Base-by-base conservation (phyloP, 2,329 filamentous ascomycete genomes). In the Fusarium tanahbumbuense region DNA sequence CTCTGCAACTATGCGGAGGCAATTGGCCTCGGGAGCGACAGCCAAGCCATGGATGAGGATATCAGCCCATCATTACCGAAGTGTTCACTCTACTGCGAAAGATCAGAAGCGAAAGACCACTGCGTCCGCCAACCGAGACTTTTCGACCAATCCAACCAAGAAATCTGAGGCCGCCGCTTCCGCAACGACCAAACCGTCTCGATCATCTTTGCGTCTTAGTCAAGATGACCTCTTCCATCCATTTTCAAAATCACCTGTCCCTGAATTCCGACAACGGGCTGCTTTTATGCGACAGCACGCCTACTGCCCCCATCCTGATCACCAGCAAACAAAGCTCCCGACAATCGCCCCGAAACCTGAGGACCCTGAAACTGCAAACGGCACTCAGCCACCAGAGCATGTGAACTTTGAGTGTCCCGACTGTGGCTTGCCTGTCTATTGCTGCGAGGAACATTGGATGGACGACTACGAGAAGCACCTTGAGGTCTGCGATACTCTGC, bases 371-470 rank as follows among this genome's bases (percentile, higher is more conserved):
- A 80, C 82, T 20, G 77, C 81, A 20, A 86, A 83, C 13, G 89
- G 87, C 48, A 78, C 81, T 41, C 81, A 89, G 66, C 86, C 93
- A 12, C 92, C 95, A 0, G 90, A 91, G 18, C 93, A 97, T 80
- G 93, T 98, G 55, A 86, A 92, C 73, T 98, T 97, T 77, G 96
- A 98, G 80, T 99, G 96, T 76, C 94, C 96, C 1, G 95, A 99
- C 79, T 99, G 96, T 75, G 96, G 96, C 16, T 88, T 98, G 44
- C 94, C 97, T 0, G 90, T 97, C 9, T 97, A 96, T 78, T 99
- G 96, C 83, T 95, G 90, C 73, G 92, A 98, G 80, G 91, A 93
- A 73, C 96, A 99, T 79, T 98, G 95, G 92, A 93, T 92, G 78
- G 93, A 97, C 74, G 93, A 98, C 79, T 99, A 97, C 77, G 95